Evolutionary conservation across 768 basidiomycete species (phyloP).

Genomic region (Pisolithus sp.): DNA sequence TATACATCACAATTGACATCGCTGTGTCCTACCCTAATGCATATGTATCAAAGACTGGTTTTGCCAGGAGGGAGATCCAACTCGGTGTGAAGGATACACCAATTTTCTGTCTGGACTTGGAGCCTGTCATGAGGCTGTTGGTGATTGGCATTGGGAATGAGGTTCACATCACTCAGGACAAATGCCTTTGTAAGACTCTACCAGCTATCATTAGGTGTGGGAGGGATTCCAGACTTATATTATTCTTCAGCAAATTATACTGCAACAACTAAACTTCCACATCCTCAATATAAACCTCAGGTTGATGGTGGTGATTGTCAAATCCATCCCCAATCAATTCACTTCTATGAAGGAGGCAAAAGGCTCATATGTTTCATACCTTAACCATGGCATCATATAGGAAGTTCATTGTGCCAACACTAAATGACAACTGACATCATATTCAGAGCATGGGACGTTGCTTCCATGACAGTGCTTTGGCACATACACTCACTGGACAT

Average conservation of each 20-base stretch:
- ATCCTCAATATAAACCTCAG: background rate
- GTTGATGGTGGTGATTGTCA: background rate
- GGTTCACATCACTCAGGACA: background rate
- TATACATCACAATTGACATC: background rate
- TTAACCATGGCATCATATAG: constrained; percentile 1
- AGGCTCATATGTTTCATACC: background rate
- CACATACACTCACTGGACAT: background rate
- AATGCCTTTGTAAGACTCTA: background rate
- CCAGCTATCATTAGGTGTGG: background rate
- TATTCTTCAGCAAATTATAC: background rate
- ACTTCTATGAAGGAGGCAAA: background rate
- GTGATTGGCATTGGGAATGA: background rate
- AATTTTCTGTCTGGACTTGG: background rate
- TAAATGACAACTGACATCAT: background rate
- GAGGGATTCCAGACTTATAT: background rate
- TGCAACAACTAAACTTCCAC: background rate
- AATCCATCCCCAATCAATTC: background rate
- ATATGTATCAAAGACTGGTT: background rate
- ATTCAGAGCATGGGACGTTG: constrained; percentile 1
- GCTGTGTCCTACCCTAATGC: background rate
- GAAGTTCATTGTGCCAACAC: background rate
- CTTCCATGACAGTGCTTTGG: background rate
- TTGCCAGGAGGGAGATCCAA: background rate
- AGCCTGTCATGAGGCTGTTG: background rate
- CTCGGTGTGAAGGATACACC: background rate